These are phyloP conservation scores for Fusarium albosuccineum DNA, from an alignment of 2,329 filamentous ascomycete genomes.

Conservation along the genomic window DNA sequence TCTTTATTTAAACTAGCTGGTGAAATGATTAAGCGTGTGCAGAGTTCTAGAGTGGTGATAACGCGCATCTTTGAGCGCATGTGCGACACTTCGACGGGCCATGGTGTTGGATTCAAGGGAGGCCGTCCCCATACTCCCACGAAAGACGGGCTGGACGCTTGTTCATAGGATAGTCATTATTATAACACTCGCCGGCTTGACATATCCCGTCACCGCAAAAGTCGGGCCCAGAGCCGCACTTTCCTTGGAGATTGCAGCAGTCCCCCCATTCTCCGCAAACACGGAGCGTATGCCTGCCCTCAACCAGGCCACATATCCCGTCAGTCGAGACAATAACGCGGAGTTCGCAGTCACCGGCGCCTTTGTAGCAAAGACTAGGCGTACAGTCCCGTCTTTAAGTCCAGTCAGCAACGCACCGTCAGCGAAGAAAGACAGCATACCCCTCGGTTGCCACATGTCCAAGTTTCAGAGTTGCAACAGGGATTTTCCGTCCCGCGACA, in stretches of 20 bases:
- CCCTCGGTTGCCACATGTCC: slow-evolving; percentile 2
- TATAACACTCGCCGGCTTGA: not conserved
- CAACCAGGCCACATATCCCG: not conserved
- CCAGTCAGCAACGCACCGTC: not conserved
- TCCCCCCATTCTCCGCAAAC: slow-evolving; percentile 1
- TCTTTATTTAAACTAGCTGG: no score
- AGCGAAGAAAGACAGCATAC: not conserved
- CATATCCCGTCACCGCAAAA: slow-evolving; percentile 1
- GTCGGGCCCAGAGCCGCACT: not conserved
- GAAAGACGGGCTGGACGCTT: not conserved
- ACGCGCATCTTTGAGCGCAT: no score
- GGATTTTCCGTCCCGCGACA: not conserved
- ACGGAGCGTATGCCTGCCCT: not conserved
- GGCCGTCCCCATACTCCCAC: not conserved
- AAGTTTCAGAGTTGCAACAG: slow-evolving; percentile 5
- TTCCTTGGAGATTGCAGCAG: slow-evolving; percentile 1
- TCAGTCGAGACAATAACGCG: not conserved
- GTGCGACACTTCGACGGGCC: no score
- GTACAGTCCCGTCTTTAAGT: slow-evolving; percentile 1
- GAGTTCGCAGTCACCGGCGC: not conserved
- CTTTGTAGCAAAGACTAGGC: slow-evolving; percentile 1
- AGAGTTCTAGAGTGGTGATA: no score
- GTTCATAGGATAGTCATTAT: not conserved
- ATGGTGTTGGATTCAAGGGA: not conserved
- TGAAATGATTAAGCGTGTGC: no score